Evolutionary conservation across 2,329 filamentous ascomycete genomes (phyloP), one percentile per base, ranked within the genome.

Genomic region (Onygenales sp.): DNA sequence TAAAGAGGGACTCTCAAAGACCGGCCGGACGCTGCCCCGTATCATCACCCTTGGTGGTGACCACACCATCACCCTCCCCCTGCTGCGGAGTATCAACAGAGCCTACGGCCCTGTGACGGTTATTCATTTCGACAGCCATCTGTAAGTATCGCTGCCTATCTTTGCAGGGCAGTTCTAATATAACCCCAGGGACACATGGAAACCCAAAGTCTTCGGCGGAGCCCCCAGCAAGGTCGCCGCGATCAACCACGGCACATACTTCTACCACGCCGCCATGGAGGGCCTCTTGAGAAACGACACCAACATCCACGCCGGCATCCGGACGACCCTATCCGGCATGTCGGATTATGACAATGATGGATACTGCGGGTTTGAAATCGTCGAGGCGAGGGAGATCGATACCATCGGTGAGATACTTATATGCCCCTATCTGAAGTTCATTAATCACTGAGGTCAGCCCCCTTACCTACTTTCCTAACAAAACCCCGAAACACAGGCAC

Each of bases 191-290:
- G 78, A 79, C 58, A 77, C 78, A 63, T 88, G 87, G 87, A 82
- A 81, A 54, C 89, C 88, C 43, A 92, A 92, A 67, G 88, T 93
- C 31, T 94, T 94, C 61, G 88, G 89, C 51, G 88, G 88, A 33
- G 84, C 86, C 0, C 88, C 88, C 0, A 86, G 82, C 32, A 80
- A 90, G 56, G 81, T 84, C 40, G 88, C 88, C 17, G 31, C 44
- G 14, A 84, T 94, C 72, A 94, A 93, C 72, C 87, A 93, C 71
- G 88, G 88, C 42, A 93, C 88, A 1, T 93, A 93, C 74, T 94
- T 94, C 72, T 93, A 85, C 72, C 87, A 92, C 66, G 88, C 88
- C 0, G 73, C 85, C 0, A 81, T 84, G 70, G 87, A 93, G 66
- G 88, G 88, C 2, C 75, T 93, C 13, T 75, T 94, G 17, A 78